Evolutionary conservation across 1,139 yeast species (phyloP).

Genomic region (Kluyveromyces sp.): DNA sequence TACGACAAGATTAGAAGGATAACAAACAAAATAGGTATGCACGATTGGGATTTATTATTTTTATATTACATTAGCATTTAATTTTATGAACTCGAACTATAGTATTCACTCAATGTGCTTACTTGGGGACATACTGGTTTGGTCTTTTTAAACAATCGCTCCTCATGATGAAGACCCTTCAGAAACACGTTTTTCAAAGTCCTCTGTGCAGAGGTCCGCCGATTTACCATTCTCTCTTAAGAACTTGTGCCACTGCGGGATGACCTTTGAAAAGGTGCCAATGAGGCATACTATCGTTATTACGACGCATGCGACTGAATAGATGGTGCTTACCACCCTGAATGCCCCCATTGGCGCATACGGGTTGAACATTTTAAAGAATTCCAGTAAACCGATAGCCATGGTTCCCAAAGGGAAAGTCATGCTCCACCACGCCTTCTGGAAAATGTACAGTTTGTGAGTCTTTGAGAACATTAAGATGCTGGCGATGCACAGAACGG

Average conservation of each 20-base stretch:
- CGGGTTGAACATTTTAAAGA: slow-evolving; percentile 39
- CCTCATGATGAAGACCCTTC: too few species aligned
- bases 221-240: not conserved
- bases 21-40: too few species aligned
- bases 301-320: slow-evolving; percentile 37
- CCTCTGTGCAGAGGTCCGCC: not conserved
- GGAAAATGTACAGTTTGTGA: slow-evolving; percentile 36
- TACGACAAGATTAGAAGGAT: too few species aligned
- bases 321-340: slow-evolving; percentile 54
- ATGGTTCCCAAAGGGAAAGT: slow-evolving; percentile 89
- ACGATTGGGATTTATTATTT: too few species aligned
- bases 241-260: slow-evolving; percentile 2
- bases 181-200: not conserved
- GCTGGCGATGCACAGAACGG: slow-evolving; percentile 46
- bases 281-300: slow-evolving; percentile 22
- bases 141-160: too few species aligned
- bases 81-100: too few species aligned
- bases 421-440: slow-evolving; percentile 73
- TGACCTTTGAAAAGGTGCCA: slow-evolving; percentile 11
- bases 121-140: too few species aligned
- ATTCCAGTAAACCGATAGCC: slow-evolving; percentile 51
- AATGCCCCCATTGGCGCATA: slow-evolving; percentile 38
- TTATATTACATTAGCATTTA: too few species aligned
- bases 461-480: slow-evolving; percentile 35
- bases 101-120: too few species aligned